A percentile compares a stretch with the other conserved stretches of the same genome.
Evolutionary conservation across 352 stramenopile genomes (phyloP).

Genomic region (Vaucheria bursata): DNA sequence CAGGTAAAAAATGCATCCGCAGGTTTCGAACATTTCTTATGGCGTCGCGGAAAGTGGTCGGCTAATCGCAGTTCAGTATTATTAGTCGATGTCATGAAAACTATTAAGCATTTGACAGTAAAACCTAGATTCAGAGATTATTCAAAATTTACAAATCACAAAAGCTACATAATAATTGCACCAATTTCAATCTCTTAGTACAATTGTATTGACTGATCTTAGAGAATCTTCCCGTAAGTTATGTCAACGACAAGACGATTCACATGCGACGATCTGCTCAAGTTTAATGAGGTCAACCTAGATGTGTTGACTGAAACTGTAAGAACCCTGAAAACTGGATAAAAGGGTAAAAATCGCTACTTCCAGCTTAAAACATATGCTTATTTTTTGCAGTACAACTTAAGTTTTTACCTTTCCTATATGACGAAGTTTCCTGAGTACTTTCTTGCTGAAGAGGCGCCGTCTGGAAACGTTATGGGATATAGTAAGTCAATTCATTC

Average conservation of each 20-base stretch:
- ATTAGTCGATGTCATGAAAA: background rate
- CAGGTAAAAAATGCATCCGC: conserved; percentile 19
- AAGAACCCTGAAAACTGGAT: too few species aligned
- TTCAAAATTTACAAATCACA: too few species aligned
- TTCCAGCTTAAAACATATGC: background rate
- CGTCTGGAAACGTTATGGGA: conserved; percentile 85
- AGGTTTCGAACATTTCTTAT: background rate
- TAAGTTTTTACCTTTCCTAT: conserved; percentile 94
- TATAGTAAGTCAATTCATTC: conserved; percentile 70
- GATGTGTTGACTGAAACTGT: conserved; percentile 87
- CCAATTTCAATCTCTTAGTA: too few species aligned
- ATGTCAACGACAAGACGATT: conserved; percentile 79
- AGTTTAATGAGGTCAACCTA: conserved; percentile 97
- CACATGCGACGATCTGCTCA: conserved; percentile 89
- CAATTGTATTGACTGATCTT: too few species aligned
- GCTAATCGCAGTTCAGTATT: conserved; percentile 6
- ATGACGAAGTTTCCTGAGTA: conserved; percentile 91
- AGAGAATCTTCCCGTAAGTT: too few species aligned
- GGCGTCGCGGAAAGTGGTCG: conserved; percentile 17
- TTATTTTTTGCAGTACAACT: conserved; percentile 71
- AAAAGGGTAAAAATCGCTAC: too few species aligned
- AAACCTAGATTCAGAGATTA: too few species aligned
- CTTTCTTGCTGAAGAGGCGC: conserved; percentile 82
- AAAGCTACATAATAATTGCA: too few species aligned
- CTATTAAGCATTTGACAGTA: too few species aligned